A percentile compares a stretch with the other conserved stretches of the same genome.
Conservation (phyloP, 768 basidiomycete genomes). For the Lactarius hengduanensis region DNA sequence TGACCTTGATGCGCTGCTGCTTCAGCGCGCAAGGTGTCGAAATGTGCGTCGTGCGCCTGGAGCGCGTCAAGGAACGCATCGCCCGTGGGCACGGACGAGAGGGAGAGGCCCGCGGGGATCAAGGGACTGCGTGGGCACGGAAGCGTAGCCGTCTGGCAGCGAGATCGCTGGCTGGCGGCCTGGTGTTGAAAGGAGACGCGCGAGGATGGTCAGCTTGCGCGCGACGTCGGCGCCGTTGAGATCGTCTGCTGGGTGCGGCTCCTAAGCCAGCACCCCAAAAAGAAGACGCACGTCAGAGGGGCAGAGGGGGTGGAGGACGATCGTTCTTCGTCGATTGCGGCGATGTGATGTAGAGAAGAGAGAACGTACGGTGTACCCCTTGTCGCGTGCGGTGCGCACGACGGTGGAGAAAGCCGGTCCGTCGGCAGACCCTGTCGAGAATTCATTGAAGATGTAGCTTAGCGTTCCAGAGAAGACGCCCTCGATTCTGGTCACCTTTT, state of each 20-base stretch:
- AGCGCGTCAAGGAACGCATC: constrained; percentile 81
- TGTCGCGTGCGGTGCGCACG: constrained; percentile 82
- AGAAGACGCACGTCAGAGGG: not conserved
- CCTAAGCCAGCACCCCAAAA: constrained; percentile 47
- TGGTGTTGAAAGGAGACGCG: constrained; percentile 64
- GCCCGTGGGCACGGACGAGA: constrained; percentile 53
- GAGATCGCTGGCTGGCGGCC: constrained; percentile 40
- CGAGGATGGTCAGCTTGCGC: constrained; percentile 93
- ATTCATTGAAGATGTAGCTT: constrained; percentile 98
- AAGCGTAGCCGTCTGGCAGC: constrained; percentile 75
- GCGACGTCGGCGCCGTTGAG: constrained; percentile 97
- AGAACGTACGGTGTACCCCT: constrained; percentile 83
- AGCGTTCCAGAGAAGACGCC: constrained; percentile 98
- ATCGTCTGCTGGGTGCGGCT: constrained; percentile 97
- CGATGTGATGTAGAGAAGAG: constrained; percentile 6
- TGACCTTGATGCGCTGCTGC: constrained; percentile 58
- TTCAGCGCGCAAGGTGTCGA: constrained; percentile 70
- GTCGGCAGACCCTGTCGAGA: constrained; percentile 66
- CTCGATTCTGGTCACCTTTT: constrained; percentile 85
- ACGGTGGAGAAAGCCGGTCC: constrained; percentile 85
- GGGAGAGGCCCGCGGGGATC: constrained; percentile 72
- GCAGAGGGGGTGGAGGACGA: not conserved
- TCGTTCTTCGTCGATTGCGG: not conserved
- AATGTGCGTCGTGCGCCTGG: constrained; percentile 79
- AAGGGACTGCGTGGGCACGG: constrained; percentile 86